These are phyloP conservation scores for Echites panduratus DNA, from an alignment of 257 asterid species.

Conservation along the genomic window DNA sequence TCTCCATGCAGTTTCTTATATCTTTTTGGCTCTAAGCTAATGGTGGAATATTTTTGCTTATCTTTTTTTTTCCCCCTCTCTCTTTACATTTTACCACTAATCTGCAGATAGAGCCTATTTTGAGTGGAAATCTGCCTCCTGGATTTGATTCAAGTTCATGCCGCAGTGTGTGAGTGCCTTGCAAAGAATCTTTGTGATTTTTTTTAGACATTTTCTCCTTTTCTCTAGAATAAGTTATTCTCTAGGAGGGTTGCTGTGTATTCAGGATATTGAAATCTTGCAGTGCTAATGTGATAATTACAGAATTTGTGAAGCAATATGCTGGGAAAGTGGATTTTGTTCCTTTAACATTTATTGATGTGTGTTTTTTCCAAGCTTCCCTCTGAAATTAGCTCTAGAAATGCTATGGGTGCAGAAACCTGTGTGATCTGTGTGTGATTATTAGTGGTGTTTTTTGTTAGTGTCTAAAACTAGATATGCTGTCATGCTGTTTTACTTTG, in stretches of 20 bases:
- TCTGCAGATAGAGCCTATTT: slow-evolving; percentile 83
- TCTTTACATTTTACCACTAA: slow-evolving; percentile 16
- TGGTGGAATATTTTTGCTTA: background rate
- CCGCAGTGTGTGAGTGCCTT: slow-evolving; percentile 85
- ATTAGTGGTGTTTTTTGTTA: background rate
- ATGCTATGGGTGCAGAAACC: background rate
- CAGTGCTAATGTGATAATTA: background rate
- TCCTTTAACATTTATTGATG: background rate
- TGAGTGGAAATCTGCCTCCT: slow-evolving; percentile 86
- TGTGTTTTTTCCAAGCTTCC: background rate
- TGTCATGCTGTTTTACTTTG: background rate
- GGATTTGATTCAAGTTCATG: slow-evolving; percentile 83
- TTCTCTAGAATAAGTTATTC: background rate
- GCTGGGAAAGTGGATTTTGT: background rate
- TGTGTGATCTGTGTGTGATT: background rate
- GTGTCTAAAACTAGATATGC: background rate
- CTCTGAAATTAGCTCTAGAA: background rate
- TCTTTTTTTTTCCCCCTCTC: background rate
- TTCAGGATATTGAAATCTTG: background rate
- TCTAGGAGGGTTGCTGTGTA: background rate
- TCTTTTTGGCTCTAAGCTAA: background rate
- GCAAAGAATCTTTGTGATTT: slow-evolving; percentile 6
- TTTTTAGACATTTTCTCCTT: background rate
- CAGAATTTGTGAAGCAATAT: background rate
- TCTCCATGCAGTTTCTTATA: background rate